These are phyloP conservation scores for Aspergillus ustus DNA, from an alignment of 2,329 filamentous ascomycete genomes.

Conservation along the genomic window DNA sequence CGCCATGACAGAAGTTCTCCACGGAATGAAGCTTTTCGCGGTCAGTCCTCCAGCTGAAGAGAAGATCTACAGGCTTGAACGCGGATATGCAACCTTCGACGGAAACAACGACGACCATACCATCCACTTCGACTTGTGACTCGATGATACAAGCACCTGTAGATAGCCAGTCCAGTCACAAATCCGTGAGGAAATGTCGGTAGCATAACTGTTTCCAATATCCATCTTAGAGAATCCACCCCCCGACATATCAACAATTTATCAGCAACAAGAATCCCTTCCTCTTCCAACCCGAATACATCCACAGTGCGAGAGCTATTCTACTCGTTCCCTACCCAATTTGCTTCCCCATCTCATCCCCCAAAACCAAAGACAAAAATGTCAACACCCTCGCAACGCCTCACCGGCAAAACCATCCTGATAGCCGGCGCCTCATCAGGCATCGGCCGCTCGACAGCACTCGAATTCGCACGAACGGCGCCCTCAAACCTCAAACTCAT, in stretches of 20 bases:
- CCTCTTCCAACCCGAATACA: not conserved
- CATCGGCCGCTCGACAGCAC: conserved; percentile 8
- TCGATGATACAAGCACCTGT: too few relatives aligned
- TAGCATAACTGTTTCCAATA: not conserved
- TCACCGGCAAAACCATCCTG: conserved; percentile 8
- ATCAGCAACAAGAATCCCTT: not conserved
- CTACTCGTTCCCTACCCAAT: not conserved
- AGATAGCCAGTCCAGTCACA: too few relatives aligned
- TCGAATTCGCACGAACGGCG: conserved; percentile 4
- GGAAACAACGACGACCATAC: not conserved
- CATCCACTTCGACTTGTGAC: too few relatives aligned
- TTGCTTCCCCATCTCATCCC: too few relatives aligned
- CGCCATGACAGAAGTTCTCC: not conserved
- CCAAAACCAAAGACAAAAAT: not conserved
- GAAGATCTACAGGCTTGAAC: not conserved
- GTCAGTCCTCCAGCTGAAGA: not conserved
- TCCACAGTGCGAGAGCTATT: not conserved
- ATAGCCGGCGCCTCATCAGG: conserved; percentile 7
- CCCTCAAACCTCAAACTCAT: conserved; percentile 4
- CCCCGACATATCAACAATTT: not conserved
- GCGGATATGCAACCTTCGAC: not conserved
- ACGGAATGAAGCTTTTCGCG: not conserved
- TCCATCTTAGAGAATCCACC: not conserved
- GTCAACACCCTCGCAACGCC: not conserved
- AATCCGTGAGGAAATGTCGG: not conserved